Evolutionary conservation across 257 asterid genomes (phyloP).

Genomic region (Solanum ahanhuiri): DNA sequence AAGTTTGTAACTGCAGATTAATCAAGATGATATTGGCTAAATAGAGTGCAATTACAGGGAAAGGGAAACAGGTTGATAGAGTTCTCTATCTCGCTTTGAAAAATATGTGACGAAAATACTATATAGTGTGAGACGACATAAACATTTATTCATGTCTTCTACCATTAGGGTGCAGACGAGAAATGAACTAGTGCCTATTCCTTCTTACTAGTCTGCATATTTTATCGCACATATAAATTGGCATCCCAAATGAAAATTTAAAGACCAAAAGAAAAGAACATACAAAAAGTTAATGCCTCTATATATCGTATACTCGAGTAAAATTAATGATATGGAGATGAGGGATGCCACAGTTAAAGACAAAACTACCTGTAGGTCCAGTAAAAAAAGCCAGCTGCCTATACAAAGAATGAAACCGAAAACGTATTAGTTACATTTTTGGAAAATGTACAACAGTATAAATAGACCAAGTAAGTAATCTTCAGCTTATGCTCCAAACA

Average conservation of each 20-base stretch:
- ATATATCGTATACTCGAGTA: background rate
- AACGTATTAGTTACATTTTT: background rate
- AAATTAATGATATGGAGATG: background rate
- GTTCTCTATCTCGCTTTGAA: background rate
- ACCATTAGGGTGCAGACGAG: background rate
- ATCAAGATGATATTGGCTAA: background rate
- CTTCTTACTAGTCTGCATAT: background rate
- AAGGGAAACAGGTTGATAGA: background rate
- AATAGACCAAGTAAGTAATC: background rate
- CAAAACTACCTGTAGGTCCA: constrained; percentile 56
- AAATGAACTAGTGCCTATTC: background rate
- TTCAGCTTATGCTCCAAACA: background rate
- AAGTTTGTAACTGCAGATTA: background rate
- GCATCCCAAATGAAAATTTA: background rate
- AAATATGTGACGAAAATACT: background rate
- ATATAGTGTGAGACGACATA: background rate
- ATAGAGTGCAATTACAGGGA: background rate
- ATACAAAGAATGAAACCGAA: background rate
- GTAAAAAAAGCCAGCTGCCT: constrained; percentile 1
- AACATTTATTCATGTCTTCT: background rate
- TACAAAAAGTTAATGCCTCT: background rate
- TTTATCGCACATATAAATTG: background rate
- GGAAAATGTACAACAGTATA: background rate
- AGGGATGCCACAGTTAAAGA: background rate
- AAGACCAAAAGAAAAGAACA: background rate